Evolutionary conservation across 164 flowering plant species (phyloP), one percentile per base, ranked within the genome.

Genomic region (Cinnamomum chago): DNA sequence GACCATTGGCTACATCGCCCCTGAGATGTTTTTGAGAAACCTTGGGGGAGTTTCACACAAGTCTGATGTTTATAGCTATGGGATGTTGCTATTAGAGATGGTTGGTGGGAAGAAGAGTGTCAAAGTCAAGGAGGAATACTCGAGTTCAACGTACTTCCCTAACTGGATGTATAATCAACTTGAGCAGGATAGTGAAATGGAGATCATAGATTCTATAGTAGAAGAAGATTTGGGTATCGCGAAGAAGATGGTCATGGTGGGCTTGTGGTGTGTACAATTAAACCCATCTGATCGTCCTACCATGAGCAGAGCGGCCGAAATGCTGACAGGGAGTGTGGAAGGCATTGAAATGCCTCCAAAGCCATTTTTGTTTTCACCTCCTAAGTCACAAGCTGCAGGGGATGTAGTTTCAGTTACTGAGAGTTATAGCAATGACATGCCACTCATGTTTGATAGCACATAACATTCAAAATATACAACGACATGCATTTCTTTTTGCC

Each of bases 41-140:
- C 40, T 79, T 30, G 75, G 81, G 1, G 66, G 47, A 0, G 75
- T 70, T 67, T 71, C 78, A 15, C 62, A 71, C 68, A 71, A 76
- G 64, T 76, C 78, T 7, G 78, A 76, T 66, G 78, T 71, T 3
- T 72, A 79, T 67, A 79, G 81, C 69, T 75, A 74, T 75, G 80
- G 80, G 50, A 78, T 78, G 77, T 60, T 78, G 50, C 64, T 78
- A 6, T 25, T 78, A n/a, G 77, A 78, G 60, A 67, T 79, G 78
- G 55, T 71, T 68, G 75, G 81, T 15, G 72, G 69, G 30, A 72
- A 50, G 35, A 75, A 71, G 24, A 62, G 35, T 35, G 60, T 35
- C 14, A 18, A 9, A 1, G 12, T 51, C 1, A 11, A 15, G 5
- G n/a, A 20, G 3, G 30, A 47, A 2, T 5, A 15, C 35, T 75